phyloP scores from a whole-genome alignment of 2,329 filamentous ascomycete genomes.

The Talaromyces albobiverticillius region DNA sequence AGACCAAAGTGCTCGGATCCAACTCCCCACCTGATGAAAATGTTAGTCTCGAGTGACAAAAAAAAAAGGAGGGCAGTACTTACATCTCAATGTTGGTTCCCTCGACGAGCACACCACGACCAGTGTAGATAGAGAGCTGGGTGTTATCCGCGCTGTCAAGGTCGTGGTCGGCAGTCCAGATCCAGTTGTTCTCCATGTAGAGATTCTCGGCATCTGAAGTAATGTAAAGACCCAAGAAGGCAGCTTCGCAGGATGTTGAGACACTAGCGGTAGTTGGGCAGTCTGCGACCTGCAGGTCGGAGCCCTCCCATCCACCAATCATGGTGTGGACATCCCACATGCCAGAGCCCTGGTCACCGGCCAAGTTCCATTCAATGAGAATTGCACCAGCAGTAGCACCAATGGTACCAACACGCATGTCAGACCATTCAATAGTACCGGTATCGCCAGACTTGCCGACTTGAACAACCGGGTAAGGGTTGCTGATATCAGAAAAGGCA shows the following conservation, averaged over 20 bases:
- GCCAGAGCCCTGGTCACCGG: slow-evolving; percentile 47
- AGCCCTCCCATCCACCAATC: slow-evolving; percentile 52
- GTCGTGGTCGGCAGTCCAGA: slow-evolving; percentile 56
- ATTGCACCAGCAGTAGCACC: slow-evolving; percentile 66
- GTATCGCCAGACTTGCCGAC: slow-evolving; percentile 63
- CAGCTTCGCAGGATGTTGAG: slow-evolving; percentile 33
- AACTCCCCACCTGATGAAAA: slow-evolving; percentile 36
- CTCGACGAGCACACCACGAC: slow-evolving; percentile 52
- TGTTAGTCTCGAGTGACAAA: neutral
- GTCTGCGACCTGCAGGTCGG: slow-evolving; percentile 41
- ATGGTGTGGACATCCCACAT: slow-evolving; percentile 58
- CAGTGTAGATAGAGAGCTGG: slow-evolving; percentile 53
- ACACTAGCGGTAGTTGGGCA: slow-evolving; percentile 42
- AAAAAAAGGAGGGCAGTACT: slow-evolving; percentile 14
- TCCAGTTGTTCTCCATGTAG: slow-evolving; percentile 52
- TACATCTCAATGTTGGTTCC: slow-evolving; percentile 40
- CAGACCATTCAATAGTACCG: slow-evolving; percentile 67
- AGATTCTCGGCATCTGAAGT: slow-evolving; percentile 31
- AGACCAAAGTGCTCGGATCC: slow-evolving; percentile 47
- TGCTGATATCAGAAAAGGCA: slow-evolving; percentile 55
- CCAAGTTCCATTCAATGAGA: slow-evolving; percentile 72
- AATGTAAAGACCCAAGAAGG: slow-evolving; percentile 39
- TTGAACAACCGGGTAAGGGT: slow-evolving; percentile 63
- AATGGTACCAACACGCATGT: slow-evolving; percentile 68
- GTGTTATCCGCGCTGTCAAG: slow-evolving; percentile 50